These are phyloP conservation scores for Fusarium pilosicola DNA, from an alignment of 2,329 filamentous ascomycete species.

Conservation along the genomic window DNA sequence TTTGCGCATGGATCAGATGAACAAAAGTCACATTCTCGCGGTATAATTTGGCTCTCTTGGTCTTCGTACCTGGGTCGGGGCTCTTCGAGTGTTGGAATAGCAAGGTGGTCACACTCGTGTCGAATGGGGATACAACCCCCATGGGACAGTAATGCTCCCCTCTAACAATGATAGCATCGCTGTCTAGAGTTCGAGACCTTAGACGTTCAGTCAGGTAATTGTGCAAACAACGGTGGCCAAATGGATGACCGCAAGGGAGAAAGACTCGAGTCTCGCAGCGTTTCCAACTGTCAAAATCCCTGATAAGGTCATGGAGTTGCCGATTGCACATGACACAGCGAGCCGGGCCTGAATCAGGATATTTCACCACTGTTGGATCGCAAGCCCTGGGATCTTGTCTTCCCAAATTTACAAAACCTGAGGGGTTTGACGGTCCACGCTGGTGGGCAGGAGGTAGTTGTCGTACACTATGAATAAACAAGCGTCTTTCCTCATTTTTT, in stretches of 20 bases:
- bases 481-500: not conserved
- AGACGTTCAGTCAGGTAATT: not conserved
- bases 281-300: not conserved
- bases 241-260: constrained; percentile 44
- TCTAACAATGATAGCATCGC: not conserved
- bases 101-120: constrained; percentile 28
- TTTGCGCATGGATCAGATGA: not conserved
- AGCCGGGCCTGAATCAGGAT: not conserved
- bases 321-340: constrained; percentile 3
- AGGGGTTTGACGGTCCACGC: not conserved
- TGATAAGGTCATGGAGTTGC: not conserved
- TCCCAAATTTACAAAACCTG: not conserved
- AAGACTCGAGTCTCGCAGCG: constrained; percentile 26
- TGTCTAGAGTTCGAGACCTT: not conserved
- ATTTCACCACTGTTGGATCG: not conserved
- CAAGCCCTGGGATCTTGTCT: not conserved
- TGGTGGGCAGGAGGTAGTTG: not conserved
- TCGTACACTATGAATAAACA: not conserved
- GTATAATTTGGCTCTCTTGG: not conserved
- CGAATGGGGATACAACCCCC: constrained; percentile 22
- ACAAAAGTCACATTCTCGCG: not conserved
- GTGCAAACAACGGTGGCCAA: constrained; percentile 37
- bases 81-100: not conserved
- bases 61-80: not conserved
- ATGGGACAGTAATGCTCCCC: not conserved